These are phyloP conservation scores for Rosa persica DNA, from an alignment of 306 rosid species.

Conservation along the genomic window DNA sequence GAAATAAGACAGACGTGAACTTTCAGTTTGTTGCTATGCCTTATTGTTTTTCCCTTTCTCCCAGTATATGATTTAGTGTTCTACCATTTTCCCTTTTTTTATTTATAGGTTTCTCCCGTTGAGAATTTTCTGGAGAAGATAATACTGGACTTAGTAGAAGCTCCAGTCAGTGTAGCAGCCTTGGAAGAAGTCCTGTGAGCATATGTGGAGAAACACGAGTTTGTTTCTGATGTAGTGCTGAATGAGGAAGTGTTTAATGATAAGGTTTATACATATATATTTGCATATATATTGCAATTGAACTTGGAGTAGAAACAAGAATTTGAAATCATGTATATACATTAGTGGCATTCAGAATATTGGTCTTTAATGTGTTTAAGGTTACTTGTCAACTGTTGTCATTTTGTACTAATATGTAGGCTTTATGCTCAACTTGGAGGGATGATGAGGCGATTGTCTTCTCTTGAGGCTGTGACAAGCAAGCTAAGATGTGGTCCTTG, in stretches of 20 bases:
- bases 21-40: constrained; percentile 14
- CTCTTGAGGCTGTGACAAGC: too few species aligned
- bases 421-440: too few species aligned
- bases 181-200: constrained; percentile 82
- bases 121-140: constrained; percentile 88
- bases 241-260: constrained; percentile 95
- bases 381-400: constrained; percentile 9
- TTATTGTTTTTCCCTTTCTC: neutral
- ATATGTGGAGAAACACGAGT: constrained; percentile 86
- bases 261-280: constrained; percentile 71
- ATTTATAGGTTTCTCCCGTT: constrained; percentile 71
- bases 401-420: constrained; percentile 40
- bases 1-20: constrained; percentile 12
- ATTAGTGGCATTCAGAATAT: neutral
- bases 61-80: neutral
- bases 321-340: neutral
- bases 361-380: constrained; percentile 7
- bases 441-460: too few species aligned
- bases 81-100: constrained; percentile 25
- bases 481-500: too few species aligned
- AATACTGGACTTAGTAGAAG: too few species aligned
- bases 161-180: constrained; percentile 87
- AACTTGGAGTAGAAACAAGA: constrained; percentile 13
- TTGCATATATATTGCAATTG: constrained; percentile 16
- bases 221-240: constrained; percentile 95